Evolutionary conservation across 257 asterid genomes (phyloP).

Genomic region (Scutellaria galericulata): DNA sequence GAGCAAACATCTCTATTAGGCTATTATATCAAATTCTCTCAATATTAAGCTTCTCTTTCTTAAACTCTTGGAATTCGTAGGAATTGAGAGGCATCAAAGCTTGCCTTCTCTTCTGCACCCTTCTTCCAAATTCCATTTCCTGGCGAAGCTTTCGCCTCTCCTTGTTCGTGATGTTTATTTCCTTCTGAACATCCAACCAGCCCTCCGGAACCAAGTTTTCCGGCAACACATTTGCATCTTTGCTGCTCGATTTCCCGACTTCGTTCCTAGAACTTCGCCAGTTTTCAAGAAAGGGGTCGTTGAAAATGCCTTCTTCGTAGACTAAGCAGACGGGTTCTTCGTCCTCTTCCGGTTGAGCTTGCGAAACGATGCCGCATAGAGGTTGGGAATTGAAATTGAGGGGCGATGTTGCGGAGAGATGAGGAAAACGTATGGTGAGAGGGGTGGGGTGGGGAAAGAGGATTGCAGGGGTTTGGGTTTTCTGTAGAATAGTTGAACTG

Average conservation of each 20-base stretch:
- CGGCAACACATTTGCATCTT: constrained; percentile 40
- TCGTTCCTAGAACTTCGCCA: not conserved
- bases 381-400: constrained; percentile 42
- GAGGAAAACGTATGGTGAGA: constrained; percentile 35
- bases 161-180: constrained; percentile 78
- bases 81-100: constrained; percentile 57
- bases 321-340: constrained; percentile 74
- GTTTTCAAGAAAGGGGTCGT: constrained; percentile 63
- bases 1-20: constrained; percentile 3
- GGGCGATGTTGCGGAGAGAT: constrained; percentile 12
- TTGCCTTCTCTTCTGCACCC: constrained; percentile 65
- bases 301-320: constrained; percentile 83
- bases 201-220: constrained; percentile 85
- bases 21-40: not conserved
- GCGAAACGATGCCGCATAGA: constrained; percentile 34
- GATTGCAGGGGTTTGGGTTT: constrained; percentile 41
- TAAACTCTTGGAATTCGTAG: constrained; percentile 51
- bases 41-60: constrained; percentile 55
- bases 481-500: constrained; percentile 40
- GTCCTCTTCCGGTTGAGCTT: constrained; percentile 40
- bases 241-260: constrained; percentile 22
- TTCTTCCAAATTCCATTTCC: constrained; percentile 66
- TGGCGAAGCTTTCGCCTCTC: constrained; percentile 72
- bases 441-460: constrained; percentile 28
- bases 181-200: constrained; percentile 73